Base-by-base conservation (phyloP, 148 eudicot species). In the Arbutus unedo region DNA sequence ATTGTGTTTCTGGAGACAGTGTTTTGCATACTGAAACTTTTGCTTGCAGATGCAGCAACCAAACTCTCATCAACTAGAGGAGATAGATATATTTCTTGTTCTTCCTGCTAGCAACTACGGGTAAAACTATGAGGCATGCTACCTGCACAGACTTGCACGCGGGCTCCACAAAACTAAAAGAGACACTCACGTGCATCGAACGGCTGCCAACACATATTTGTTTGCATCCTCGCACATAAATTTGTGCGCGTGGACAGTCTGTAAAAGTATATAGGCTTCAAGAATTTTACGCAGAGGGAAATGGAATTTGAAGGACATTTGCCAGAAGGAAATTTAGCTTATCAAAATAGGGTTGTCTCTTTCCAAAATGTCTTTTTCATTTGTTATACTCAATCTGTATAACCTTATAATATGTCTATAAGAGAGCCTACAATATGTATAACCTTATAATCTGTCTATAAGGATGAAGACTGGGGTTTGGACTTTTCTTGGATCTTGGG, bases 401-500 rank as follows among this genome's bases (percentile, higher is more conserved):
- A 1, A 31, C 38, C 38, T 31, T 31, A 31, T 31, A 31, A 31
- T 31, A 31, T 31, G 38, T 31, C 38, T 31, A 31, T 31, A 31
- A 14, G 54, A 51, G 54, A 13, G 11, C 54, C 54, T 13, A 51
- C 49, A 68, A n/a, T n/a, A n/a, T 47, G 44, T 14, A 13, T 51
- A 1, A 31, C 38, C 38, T 31, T 31, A 31, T 31, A 31, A 31
- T 31, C 0, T 31, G 38, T 31, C 38, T 31, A 31, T 31, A 31
- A 14, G 3, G n/a, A 5, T 23, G 14, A 59, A 62, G 21, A 57
- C 57, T 51, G 62, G 51, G 31, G 6, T 51, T 81, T 73, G 83
- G 79, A 73, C 83, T 81, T 74, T 81, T 80, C 83, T 74, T 81
- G 83, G 83, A 81, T 81, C 83, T 81, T 55, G 77, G 72, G 79